A percentile compares a stretch with the other conserved stretches of the same genome.
phyloP scores from a whole-genome alignment of 2,329 filamentous ascomycete genomes.

The Alternaria sp. region DNA sequence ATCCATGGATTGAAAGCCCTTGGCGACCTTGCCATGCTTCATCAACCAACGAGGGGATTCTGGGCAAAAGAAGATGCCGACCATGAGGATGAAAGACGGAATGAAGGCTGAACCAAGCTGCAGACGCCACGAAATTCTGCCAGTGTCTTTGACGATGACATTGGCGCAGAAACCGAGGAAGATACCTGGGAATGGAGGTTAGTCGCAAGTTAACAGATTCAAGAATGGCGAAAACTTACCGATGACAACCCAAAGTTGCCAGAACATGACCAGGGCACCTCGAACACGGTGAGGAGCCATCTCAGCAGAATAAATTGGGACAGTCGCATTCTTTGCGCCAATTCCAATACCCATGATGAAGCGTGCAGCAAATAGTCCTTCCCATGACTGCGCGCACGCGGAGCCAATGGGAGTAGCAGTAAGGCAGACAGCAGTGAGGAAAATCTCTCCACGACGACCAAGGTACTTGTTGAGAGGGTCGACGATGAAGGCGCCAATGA shows the following conservation, averaged over 20 bases:
- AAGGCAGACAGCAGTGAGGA: slow-evolving; percentile 46
- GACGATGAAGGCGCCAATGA: slow-evolving; percentile 38
- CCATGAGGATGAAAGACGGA: slow-evolving; percentile 48
- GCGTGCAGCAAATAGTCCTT: slow-evolving; percentile 46
- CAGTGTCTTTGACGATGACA: slow-evolving; percentile 55
- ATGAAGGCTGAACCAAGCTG: slow-evolving; percentile 52
- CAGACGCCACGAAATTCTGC: slow-evolving; percentile 47
- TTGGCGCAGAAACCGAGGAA: slow-evolving; percentile 59
- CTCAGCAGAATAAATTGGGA: slow-evolving; percentile 48
- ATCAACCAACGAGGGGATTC: slow-evolving; percentile 53
- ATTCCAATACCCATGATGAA: slow-evolving; percentile 49
- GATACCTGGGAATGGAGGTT: slow-evolving; percentile 40
- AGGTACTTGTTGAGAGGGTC: slow-evolving; percentile 51
- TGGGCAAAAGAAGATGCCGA: slow-evolving; percentile 50
- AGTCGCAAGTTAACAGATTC: slow-evolving; percentile 19
- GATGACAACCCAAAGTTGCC: slow-evolving; percentile 52
- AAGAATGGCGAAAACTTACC: slow-evolving; percentile 19
- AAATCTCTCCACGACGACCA: slow-evolving; percentile 50
- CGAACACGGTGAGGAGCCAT: slow-evolving; percentile 47
- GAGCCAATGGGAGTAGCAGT: slow-evolving; percentile 51
- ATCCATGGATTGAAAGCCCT: slow-evolving; percentile 60
- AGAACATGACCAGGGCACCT: slow-evolving; percentile 51
- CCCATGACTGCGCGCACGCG: slow-evolving; percentile 48
- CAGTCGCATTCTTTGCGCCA: slow-evolving; percentile 45
- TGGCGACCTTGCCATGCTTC: slow-evolving; percentile 44